phyloP scores from a whole-genome alignment of 2,329 filamentous ascomycete genomes.

The Aphanocladium album region DNA sequence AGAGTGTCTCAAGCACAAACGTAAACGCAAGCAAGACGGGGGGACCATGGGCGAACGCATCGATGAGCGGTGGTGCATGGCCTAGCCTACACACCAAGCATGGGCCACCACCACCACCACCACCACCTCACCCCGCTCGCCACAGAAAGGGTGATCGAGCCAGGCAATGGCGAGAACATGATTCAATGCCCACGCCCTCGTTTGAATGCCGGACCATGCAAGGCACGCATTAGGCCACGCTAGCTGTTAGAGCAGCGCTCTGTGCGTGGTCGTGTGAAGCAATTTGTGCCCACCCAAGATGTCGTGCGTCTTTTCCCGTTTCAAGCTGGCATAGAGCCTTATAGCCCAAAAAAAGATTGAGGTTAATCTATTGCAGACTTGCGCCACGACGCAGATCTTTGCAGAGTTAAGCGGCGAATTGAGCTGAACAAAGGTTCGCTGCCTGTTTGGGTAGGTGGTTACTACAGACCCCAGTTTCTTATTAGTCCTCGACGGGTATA shows the following conservation, averaged over 20 bases:
- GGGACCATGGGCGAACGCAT: background rate
- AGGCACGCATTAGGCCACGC: background rate
- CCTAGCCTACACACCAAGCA: background rate
- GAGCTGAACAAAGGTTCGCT: background rate
- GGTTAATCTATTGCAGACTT: background rate
- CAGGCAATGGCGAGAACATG: background rate
- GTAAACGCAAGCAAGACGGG: background rate
- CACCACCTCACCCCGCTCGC: background rate
- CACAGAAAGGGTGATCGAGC: background rate
- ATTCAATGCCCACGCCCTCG: background rate
- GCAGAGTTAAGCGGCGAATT: background rate
- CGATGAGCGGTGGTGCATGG: background rate
- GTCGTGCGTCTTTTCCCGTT: background rate
- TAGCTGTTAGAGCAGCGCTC: background rate
- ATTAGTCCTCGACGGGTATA: background rate
- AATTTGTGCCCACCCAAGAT: background rate
- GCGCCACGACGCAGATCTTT: background rate
- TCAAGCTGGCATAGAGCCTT: background rate
- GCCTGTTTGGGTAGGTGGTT: background rate
- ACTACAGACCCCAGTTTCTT: background rate
- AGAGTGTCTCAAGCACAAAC: background rate
- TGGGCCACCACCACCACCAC: background rate
- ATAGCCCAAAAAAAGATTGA: background rate
- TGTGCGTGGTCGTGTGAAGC: background rate
- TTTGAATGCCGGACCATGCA: background rate